These are phyloP conservation scores for Jaapia argillacea DNA, from an alignment of 768 basidiomycete genomes.

Conservation along the genomic window DNA sequence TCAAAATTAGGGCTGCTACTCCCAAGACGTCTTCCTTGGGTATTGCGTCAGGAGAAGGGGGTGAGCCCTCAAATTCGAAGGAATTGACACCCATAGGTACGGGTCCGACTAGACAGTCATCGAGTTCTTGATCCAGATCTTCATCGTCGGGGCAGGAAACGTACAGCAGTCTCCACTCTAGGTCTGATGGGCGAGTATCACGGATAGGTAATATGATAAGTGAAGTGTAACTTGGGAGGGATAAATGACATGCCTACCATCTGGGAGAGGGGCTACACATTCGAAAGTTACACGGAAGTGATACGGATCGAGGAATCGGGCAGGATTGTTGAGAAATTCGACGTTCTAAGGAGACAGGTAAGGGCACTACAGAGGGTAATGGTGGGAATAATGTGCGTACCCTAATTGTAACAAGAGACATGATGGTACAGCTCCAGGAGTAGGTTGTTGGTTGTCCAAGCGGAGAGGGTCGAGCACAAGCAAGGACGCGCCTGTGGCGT, in stretches of 20 bases:
- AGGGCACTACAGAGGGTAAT: background rate
- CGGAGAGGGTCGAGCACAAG: too few species aligned
- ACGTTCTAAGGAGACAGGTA: constrained; percentile 54
- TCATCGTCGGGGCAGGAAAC: constrained; percentile 90
- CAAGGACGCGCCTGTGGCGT: too few species aligned
- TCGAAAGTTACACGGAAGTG: constrained; percentile 95
- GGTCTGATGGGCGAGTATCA: constrained; percentile 41
- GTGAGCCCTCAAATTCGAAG: constrained; percentile 88
- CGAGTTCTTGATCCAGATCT: constrained; percentile 92
- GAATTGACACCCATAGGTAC: constrained; percentile 96
- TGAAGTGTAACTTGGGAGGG: background rate
- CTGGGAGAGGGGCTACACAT: constrained; percentile 84
- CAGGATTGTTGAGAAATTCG: constrained; percentile 89
- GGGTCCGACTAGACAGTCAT: constrained; percentile 95
- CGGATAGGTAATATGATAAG: constrained; percentile 1
- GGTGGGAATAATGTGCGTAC: constrained; percentile 2
- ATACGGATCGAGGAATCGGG: constrained; percentile 85
- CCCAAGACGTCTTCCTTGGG: constrained; percentile 88
- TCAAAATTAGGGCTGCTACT: constrained; percentile 94
- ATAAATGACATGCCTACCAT: constrained; percentile 44
- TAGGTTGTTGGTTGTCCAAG: too few species aligned
- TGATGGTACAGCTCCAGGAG: too few species aligned
- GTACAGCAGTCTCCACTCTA: constrained; percentile 97
- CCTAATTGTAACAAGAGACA: constrained; percentile 43
- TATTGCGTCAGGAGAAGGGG: constrained; percentile 79